phyloP scores from a whole-genome alignment of 2,329 filamentous ascomycete species.

The Colletotrichum gloeosporioides region DNA sequence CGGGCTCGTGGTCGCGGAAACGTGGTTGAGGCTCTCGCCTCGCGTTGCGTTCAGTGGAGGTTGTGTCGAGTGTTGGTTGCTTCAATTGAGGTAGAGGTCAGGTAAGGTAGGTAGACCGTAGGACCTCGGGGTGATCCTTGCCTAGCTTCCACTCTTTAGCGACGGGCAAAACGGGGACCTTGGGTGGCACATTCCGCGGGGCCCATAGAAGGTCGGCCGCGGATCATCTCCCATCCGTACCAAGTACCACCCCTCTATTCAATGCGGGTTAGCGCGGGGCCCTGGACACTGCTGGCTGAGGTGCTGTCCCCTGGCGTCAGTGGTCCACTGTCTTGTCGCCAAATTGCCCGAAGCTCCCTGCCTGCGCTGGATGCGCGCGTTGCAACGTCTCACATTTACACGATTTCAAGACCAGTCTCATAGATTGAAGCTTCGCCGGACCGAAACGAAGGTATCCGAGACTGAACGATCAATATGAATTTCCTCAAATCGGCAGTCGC shows the following conservation, averaged over 20 bases:
- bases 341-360: constrained; percentile 15
- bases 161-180: background rate
- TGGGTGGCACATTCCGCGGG: background rate
- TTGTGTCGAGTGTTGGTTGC: constrained; percentile 1
- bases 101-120: background rate
- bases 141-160: constrained; percentile 1
- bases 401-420: background rate
- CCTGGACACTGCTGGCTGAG: background rate
- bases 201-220: constrained; percentile 1
- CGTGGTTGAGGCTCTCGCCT: constrained; percentile 15
- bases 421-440: background rate
- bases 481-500: constrained; percentile 98
- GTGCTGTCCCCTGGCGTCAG: background rate
- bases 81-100: background rate
- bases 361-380: constrained; percentile 10
- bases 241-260: constrained; percentile 19
- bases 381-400: constrained; percentile 4
- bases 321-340: constrained; percentile 17
- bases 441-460: background rate
- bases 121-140: constrained; percentile 18
- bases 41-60: constrained; percentile 12
- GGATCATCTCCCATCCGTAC: constrained; percentile 8
- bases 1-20: background rate
- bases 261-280: constrained; percentile 22
- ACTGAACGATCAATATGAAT: constrained; percentile 68